Percentiles rank a stretch among this genome's conserved stretches.
Evolutionary conservation across 352 stramenopile genomes (phyloP).

Genomic region (Globisporangium orthogonon): DNA sequence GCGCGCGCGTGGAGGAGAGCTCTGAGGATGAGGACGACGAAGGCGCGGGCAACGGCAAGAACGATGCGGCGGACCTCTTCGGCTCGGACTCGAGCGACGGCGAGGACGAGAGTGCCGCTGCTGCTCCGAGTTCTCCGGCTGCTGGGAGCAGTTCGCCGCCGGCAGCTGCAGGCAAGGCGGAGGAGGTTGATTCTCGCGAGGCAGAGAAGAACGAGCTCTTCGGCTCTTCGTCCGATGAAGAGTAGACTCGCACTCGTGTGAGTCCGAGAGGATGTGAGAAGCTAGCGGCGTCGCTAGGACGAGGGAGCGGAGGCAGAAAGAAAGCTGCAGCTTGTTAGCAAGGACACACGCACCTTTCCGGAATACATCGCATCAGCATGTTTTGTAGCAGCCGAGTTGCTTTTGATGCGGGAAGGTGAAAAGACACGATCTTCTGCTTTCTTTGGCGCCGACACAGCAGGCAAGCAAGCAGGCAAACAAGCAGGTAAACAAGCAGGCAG

Average conservation of each 20-base stretch:
- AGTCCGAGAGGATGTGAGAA: not conserved
- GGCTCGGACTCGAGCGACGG: constrained; percentile 82
- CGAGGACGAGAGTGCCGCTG: constrained; percentile 26
- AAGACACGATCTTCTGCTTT: not conserved
- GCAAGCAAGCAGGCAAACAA: not conserved
- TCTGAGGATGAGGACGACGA: constrained; percentile 61
- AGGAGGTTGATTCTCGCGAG: constrained; percentile 24
- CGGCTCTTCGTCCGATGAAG: constrained; percentile 73
- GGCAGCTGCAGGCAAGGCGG: not conserved
- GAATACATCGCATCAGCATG: too few relatives aligned
- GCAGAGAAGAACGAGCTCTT: constrained; percentile 82
- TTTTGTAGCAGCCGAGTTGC: too few relatives aligned
- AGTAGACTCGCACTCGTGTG: constrained; percentile 25
- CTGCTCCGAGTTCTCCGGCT: not conserved
- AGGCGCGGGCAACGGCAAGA: constrained; percentile 12
- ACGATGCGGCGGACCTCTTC: constrained; percentile 54
- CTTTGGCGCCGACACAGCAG: not conserved
- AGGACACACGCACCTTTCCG: too few relatives aligned
- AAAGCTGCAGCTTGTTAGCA: too few relatives aligned
- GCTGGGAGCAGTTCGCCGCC: not conserved
- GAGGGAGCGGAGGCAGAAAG: too few relatives aligned
- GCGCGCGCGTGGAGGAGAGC: constrained; percentile 33
- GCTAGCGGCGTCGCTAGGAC: too few relatives aligned
- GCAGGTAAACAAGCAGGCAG: too few relatives aligned
- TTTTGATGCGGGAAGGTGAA: not conserved